Percentiles rank a stretch among this genome's conserved stretches.
Conservation (phyloP, 2,329 filamentous ascomycete species). For the Dothiorella sarmentorum region DNA sequence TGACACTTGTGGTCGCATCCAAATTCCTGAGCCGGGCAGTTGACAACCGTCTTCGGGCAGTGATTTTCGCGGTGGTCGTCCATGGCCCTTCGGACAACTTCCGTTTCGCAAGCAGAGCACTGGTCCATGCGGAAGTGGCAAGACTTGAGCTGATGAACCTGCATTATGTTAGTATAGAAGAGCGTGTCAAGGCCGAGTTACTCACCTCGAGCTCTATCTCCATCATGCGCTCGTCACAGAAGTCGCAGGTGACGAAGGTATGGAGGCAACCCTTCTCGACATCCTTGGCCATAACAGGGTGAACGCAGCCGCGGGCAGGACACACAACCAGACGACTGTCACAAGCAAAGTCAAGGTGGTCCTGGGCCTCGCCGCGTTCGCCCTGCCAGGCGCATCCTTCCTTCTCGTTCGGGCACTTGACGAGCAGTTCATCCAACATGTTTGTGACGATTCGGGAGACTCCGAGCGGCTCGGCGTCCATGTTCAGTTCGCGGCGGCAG, state of each 20-base stretch:
- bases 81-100: conserved; percentile 42
- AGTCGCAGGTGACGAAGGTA: conserved; percentile 49
- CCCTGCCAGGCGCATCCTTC: conserved; percentile 54
- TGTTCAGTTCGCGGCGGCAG: conserved; percentile 46
- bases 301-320: conserved; percentile 47
- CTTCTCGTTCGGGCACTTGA: conserved; percentile 55
- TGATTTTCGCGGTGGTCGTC: conserved; percentile 39
- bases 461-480: conserved; percentile 25
- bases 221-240: conserved; percentile 53
- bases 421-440: conserved; percentile 60
- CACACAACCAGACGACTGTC: conserved; percentile 54
- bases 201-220: conserved; percentile 52
- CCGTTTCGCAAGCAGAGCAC: conserved; percentile 43
- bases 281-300: conserved; percentile 55
- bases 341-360: conserved; percentile 61
- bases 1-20: conserved; percentile 43
- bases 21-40: conserved; percentile 43
- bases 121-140: conserved; percentile 50
- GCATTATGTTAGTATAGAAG: conserved; percentile 31
- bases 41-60: conserved; percentile 42
- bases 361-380: conserved; percentile 55
- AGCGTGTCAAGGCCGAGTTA: neutral
- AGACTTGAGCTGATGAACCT: conserved; percentile 43
- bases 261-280: conserved; percentile 54
- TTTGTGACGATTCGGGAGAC: conserved; percentile 57